These are phyloP conservation scores for Fraxinus xanthoxyloides DNA, from an alignment of 305 asterid genomes.

Conservation along the genomic window DNA sequence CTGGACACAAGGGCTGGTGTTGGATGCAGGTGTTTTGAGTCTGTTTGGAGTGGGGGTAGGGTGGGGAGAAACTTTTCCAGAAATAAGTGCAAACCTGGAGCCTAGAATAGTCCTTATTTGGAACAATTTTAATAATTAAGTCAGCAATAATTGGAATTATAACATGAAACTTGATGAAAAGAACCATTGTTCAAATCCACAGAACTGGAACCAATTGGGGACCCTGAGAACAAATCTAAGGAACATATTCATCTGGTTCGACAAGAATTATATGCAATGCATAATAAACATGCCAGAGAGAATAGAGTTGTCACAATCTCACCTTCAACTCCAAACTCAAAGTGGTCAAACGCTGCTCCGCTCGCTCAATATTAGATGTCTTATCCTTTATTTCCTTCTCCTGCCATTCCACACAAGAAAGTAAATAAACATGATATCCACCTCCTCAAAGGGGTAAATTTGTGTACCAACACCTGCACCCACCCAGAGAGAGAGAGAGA, in stretches of 20 bases:
- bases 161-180: background rate
- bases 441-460: background rate
- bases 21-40: background rate
- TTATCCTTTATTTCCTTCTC: constrained; percentile 77
- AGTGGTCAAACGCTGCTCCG: constrained; percentile 79
- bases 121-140: background rate
- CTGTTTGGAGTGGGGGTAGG: background rate
- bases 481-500: background rate
- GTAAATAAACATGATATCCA: constrained; percentile 16
- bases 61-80: background rate
- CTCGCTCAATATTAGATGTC: constrained; percentile 62
- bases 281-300: background rate
- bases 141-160: background rate
- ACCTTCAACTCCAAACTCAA: constrained; percentile 83
- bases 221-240: background rate
- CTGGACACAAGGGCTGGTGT: background rate
- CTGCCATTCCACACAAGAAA: constrained; percentile 39
- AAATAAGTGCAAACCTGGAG: background rate
- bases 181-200: background rate
- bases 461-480: background rate
- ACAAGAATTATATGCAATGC: background rate
- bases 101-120: background rate
- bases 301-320: background rate
- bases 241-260: background rate
- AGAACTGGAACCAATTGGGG: background rate